These are phyloP conservation scores for Globisporangium echinulatum DNA, from an alignment of 352 stramenopile genomes.

Conservation along the genomic window DNA sequence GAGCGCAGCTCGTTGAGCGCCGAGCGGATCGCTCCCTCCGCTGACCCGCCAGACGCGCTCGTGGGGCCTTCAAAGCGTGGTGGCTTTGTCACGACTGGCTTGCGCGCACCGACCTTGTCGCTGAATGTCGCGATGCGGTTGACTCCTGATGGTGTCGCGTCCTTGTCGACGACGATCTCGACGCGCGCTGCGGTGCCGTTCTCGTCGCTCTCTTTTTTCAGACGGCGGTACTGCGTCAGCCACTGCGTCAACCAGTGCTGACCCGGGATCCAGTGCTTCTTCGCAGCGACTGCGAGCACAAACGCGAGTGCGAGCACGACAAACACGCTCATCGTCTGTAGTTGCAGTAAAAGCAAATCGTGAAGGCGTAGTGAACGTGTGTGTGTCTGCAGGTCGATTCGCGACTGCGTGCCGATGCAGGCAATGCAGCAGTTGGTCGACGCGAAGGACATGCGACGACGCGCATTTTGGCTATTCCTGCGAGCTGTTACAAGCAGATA, in stretches of 20 bases:
- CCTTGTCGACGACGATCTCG: conserved; percentile 42
- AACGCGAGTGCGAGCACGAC: conserved; percentile 24
- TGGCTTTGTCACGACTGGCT: conserved; percentile 10
- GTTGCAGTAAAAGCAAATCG: too few relatives aligned
- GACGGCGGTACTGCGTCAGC: conserved; percentile 5
- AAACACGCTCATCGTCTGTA: conserved; percentile 6
- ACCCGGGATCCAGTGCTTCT: conserved; percentile 19
- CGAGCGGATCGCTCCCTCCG: conserved; percentile 41
- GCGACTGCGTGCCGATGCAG: not conserved
- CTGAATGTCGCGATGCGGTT: not conserved
- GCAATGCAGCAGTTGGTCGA: too few relatives aligned
- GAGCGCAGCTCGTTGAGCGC: conserved; percentile 42
- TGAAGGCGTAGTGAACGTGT: too few relatives aligned
- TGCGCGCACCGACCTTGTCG: conserved; percentile 5
- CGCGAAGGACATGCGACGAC: too few relatives aligned
- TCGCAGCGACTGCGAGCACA: conserved; percentile 15
- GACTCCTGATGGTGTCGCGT: not conserved
- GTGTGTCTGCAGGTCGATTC: not conserved
- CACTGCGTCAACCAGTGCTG: conserved; percentile 12
- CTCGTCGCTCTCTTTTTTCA: conserved; percentile 23
- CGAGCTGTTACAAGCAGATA: too few relatives aligned
- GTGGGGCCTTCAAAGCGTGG: conserved; percentile 8
- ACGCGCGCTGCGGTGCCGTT: conserved; percentile 7
- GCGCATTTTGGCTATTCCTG: too few relatives aligned
- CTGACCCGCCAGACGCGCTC: conserved; percentile 8